phyloP scores from a whole-genome alignment of 192 early-diverging fungal genomes.

The Ambispora gerdemannii region DNA sequence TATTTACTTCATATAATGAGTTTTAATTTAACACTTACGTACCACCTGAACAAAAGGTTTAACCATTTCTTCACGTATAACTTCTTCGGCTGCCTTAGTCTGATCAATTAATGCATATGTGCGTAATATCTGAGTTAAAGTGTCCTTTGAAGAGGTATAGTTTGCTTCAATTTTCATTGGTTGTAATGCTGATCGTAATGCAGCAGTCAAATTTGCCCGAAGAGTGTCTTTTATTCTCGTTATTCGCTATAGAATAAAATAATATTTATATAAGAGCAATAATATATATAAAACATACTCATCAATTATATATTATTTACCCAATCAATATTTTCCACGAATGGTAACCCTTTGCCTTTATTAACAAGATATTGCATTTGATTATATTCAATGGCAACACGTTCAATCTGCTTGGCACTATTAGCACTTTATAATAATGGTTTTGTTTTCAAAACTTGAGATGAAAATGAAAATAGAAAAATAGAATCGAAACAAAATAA shows the following conservation, averaged over 20 bases:
- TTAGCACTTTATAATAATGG: slow-evolving; percentile 39
- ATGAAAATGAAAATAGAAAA: not conserved
- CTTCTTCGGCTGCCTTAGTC: slow-evolving; percentile 57
- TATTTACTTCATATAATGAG: not conserved
- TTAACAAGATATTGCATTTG: slow-evolving; percentile 76
- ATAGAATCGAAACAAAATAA: not conserved
- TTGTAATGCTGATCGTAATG: slow-evolving; percentile 51
- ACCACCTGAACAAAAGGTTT: slow-evolving; percentile 57
- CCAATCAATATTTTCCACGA: slow-evolving; percentile 75
- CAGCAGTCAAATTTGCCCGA: slow-evolving; percentile 53
- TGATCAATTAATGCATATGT: slow-evolving; percentile 75
- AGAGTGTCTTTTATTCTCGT: slow-evolving; percentile 71
- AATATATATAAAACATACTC: not conserved
- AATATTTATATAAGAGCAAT: not conserved
- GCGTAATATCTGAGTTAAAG: slow-evolving; percentile 66
- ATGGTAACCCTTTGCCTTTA: slow-evolving; percentile 56
- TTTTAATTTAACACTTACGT: not conserved
- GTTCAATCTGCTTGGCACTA: slow-evolving; percentile 71
- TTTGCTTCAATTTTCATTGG: slow-evolving; percentile 32
- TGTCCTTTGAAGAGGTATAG: slow-evolving; percentile 38
- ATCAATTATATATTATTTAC: slow-evolving; percentile 37
- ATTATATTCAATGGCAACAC: slow-evolving; percentile 82
- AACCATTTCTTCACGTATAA: slow-evolving; percentile 58
- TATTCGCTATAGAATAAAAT: slow-evolving; percentile 49
- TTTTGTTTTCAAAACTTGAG: no score